Percentiles rank a stretch among this genome's conserved stretches.
Evolutionary conservation across 768 basidiomycete species (phyloP).

Genomic region (Auricularia auricula-judae): DNA sequence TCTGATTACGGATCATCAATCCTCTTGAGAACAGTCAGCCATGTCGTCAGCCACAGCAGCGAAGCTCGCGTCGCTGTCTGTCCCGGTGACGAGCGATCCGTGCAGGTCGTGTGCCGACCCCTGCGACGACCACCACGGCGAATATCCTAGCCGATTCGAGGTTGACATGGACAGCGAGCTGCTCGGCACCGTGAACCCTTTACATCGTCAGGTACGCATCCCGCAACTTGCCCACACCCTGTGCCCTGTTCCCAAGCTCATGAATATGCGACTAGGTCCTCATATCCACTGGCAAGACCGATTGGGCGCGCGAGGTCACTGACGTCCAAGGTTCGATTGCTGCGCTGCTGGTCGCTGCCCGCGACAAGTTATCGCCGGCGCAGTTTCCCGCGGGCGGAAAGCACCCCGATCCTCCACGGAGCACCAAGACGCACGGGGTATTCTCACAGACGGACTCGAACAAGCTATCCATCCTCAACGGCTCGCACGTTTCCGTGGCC

Average conservation of each 20-base stretch:
- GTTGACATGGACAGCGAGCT: constrained; percentile 73
- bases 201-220: constrained; percentile 56
- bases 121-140: constrained; percentile 40
- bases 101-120: constrained; percentile 18
- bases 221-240: not conserved
- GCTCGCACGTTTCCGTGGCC: constrained; percentile 65
- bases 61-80: not conserved
- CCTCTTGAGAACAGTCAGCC: not conserved
- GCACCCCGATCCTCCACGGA: not conserved
- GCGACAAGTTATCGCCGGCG: not conserved
- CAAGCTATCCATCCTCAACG: constrained; percentile 67
- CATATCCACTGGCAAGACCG: constrained; percentile 80
- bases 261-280: constrained; percentile 41
- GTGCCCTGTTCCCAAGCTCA: constrained; percentile 1
- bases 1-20: not conserved
- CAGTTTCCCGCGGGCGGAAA: not conserved
- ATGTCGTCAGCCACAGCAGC: not conserved
- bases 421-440: constrained; percentile 37
- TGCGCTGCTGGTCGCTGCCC: constrained; percentile 11
- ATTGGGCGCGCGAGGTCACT: constrained; percentile 80
- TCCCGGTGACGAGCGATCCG: constrained; percentile 18
- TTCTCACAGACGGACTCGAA: constrained; percentile 46
- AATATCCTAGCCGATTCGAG: constrained; percentile 61
- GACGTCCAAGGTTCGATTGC: constrained; percentile 64
- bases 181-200: constrained; percentile 76